Evolutionary conservation across 495 filamentous ascomycete genomes (phyloP).

Genomic region (Neurospora cerealis): DNA sequence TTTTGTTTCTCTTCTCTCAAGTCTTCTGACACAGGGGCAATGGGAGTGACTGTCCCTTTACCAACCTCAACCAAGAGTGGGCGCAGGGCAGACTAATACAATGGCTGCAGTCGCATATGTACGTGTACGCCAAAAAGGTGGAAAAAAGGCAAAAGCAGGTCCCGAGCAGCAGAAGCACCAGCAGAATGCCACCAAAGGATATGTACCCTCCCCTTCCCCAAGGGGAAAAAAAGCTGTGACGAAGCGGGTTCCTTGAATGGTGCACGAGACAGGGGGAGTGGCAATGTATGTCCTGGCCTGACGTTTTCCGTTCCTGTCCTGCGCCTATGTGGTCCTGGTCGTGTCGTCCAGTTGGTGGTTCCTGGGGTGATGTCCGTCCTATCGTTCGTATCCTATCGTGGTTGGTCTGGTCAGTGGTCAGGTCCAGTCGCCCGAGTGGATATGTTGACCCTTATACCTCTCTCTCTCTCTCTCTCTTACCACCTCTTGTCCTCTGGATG

Average conservation of each 20-base stretch:
- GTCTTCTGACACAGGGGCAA: neutral
- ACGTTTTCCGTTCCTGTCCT: neutral
- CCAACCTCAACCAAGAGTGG: neutral
- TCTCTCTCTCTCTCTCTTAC: too few species aligned
- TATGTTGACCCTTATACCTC: neutral
- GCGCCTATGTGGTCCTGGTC: neutral
- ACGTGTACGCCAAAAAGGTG: slow-evolving; percentile 7
- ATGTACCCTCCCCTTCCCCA: neutral
- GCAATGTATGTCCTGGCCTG: slow-evolving; percentile 8
- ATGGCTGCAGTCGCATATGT: neutral
- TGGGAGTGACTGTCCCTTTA: neutral
- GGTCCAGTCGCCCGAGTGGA: slow-evolving; percentile 7
- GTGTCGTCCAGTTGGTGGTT: neutral
- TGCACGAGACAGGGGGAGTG: slow-evolving; percentile 17
- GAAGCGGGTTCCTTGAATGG: slow-evolving; percentile 9
- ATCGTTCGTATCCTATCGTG: neutral
- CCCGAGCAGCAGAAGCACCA: slow-evolving; percentile 5
- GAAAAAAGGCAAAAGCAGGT: slow-evolving; percentile 15
- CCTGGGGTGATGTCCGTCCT: neutral
- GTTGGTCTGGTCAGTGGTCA: neutral
- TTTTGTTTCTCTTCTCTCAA: neutral
- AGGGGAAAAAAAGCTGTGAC: neutral
- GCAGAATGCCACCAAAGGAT: neutral
- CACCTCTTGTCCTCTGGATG: too few species aligned
- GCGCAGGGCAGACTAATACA: neutral